Base-by-base conservation (phyloP, 805 yeast genomes). In the Ascoidea rubescens region DNA sequence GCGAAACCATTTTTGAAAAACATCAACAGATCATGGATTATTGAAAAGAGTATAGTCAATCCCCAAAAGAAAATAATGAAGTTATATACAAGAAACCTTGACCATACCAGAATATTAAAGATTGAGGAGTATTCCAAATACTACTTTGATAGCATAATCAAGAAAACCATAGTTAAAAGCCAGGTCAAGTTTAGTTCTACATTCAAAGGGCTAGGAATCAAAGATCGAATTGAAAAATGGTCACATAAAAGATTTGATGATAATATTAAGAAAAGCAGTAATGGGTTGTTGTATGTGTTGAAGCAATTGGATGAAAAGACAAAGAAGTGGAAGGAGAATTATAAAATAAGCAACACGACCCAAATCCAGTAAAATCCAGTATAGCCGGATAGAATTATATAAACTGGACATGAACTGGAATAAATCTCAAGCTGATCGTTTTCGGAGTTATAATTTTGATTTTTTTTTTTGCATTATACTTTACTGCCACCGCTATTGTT, bases 251-350 rank as follows among this genome's bases (percentile, higher is more conserved):
- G 75, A 63, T 87, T 90, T 63, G 72, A 78, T 48, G 82, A 81
- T 52, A 85, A 88, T 62, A 69, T 86, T 55, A 69, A 66, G 51
- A 79, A 77, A 57, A 79, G 89, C 16, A 74, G 87, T 56, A 69
- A 76, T 56, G 96, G 96, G 3, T 75, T 90, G 75, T 70, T 77
- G 50, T 78, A 77, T 64, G 96, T 87, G 17, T 84, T 90, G 88
- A 79, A 80, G 56, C 72, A 71, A 57, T 69, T 82, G 28, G 28
- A 21, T 21, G 28, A 21, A 21, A 21, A 21, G 28, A 21, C 28
- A 21, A 21, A 21, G 28, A 21, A 21, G 28, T 21, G 28, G 28
- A 21, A 21, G 28, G 28, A 21, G 28, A 21, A 21, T 21, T 21
- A 21, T 21, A 21, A 21, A 21, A 21, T 21, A 21, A 21, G 28